Percentiles rank a stretch among this genome's conserved stretches.
Evolutionary conservation across 495 filamentous ascomycete genomes (phyloP).

Genomic region (Jackrogersella minutella): DNA sequence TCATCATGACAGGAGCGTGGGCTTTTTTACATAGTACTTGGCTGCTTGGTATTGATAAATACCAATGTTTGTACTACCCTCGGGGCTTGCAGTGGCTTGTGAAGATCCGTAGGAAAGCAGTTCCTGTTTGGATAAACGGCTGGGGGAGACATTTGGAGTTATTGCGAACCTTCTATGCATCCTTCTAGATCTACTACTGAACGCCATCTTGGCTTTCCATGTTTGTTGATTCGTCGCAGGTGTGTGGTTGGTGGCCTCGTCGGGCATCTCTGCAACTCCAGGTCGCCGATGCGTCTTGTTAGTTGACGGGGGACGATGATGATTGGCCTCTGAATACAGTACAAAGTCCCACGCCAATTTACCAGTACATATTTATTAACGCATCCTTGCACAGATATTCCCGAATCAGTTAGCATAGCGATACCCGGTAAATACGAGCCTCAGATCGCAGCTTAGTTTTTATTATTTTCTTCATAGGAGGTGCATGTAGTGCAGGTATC

Average conservation of each 20-base stretch:
- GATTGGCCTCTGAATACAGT: slow-evolving; percentile 21
- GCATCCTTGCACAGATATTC: slow-evolving; percentile 26
- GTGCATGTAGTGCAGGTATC: too few species aligned
- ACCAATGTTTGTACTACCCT: slow-evolving; percentile 5
- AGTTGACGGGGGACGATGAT: slow-evolving; percentile 12
- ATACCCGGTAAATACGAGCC: slow-evolving; percentile 21
- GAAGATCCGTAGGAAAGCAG: slow-evolving; percentile 29
- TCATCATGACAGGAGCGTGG: too few species aligned
- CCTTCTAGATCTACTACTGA: slow-evolving; percentile 39
- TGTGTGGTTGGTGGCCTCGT: slow-evolving; percentile 40
- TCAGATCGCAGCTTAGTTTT: slow-evolving; percentile 7
- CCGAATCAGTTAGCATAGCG: slow-evolving; percentile 1
- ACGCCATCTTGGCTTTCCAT: slow-evolving; percentile 12
- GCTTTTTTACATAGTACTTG: background rate
- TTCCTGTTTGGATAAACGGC: slow-evolving; percentile 10
- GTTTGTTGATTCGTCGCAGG: slow-evolving; percentile 14
- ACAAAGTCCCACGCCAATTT: slow-evolving; percentile 15
- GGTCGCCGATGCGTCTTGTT: slow-evolving; percentile 33
- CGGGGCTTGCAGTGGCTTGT: slow-evolving; percentile 21
- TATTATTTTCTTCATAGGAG: background rate
- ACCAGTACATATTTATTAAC: slow-evolving; percentile 28
- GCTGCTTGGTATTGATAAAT: background rate
- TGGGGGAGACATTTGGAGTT: slow-evolving; percentile 15
- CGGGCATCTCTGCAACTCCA: slow-evolving; percentile 37
- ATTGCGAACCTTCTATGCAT: slow-evolving; percentile 33